Evolutionary conservation across 2,329 filamentous ascomycete species (phyloP), one percentile per base, ranked within the genome.

Genomic region (Aureobasidium lini): DNA sequence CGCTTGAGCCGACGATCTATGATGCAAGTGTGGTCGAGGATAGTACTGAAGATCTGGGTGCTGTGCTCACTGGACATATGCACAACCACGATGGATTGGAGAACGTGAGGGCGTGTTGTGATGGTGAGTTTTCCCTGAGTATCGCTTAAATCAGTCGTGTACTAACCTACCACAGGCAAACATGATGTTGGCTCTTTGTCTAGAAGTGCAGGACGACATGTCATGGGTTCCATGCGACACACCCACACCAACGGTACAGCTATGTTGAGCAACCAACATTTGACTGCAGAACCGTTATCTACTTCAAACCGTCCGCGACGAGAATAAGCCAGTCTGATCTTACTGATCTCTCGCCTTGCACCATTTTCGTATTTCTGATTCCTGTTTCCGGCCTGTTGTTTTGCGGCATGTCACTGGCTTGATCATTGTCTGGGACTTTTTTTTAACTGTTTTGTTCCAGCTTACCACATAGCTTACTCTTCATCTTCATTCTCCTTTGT

Each of bases 51-150:
- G 90, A 96, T 69, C 72, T 96, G 60, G 81, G 90, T 60, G 82
- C 86, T 64, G 85, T 92, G 64, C 89, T 93, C 67, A 93, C 80
- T 74, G 50, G 40, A 46, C 86, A 91, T 69, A 87, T 93, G 67
- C 79, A 84, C 57, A 88, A 92, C 65, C 79, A 86, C 29, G 89
- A 92, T 69, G 82, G 86, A 63, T 80, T 97, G 67, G 93, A 97
- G 79, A 96, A 99, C 72, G 94, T 99, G 64, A 82, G 94, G 70
- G 92, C 93, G 61, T 99, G 94, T 77, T 99, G 94, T 74, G 94
- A 97, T 82, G 94, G 92, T 93, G 81, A 83, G 87, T 77, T 60
- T 60, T 47, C 23, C 43, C 34, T 49, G 43, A 43, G 54, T 18
- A 5, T 1, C 11, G 4, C 48, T 42, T n/a, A 29, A 8, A 10